A percentile compares a stretch with the other conserved stretches of the same genome.
Conservation (phyloP, 2,329 filamentous ascomycete species). For the Aspergillus sp. region DNA sequence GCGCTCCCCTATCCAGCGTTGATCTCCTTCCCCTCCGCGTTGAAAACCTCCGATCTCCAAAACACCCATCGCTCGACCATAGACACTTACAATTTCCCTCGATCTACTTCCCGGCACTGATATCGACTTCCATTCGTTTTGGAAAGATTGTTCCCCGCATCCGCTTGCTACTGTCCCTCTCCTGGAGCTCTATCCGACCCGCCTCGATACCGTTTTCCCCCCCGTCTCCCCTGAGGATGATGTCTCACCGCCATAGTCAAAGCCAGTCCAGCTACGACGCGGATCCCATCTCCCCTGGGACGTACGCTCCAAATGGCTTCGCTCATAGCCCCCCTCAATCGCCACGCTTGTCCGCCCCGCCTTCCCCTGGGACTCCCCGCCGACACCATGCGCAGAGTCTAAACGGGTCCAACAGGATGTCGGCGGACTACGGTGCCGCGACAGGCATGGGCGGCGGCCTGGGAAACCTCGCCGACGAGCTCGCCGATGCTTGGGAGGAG, state of each 20-base stretch:
- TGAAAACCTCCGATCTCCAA: neutral
- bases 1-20: constrained; percentile 9
- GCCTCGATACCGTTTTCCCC: constrained; percentile 26
- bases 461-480: constrained; percentile 62
- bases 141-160: neutral
- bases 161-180: constrained; percentile 4
- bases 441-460: constrained; percentile 45
- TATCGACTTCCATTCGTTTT: neutral
- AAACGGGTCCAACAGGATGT: constrained; percentile 35
- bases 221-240: constrained; percentile 32
- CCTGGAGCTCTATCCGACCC: constrained; percentile 10
- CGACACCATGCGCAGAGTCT: constrained; percentile 34
- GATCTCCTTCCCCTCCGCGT: constrained; percentile 4
- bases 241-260: constrained; percentile 35
- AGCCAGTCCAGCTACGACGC: constrained; percentile 35
- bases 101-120: neutral
- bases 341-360: constrained; percentile 34
- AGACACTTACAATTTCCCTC: constrained; percentile 4
- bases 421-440: constrained; percentile 36
- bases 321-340: constrained; percentile 30
- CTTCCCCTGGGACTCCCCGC: constrained; percentile 38
- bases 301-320: constrained; percentile 30
- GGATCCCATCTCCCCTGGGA: constrained; percentile 33
- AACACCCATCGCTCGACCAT: constrained; percentile 1
- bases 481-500: constrained; percentile 58